Conservation (phyloP, 495 filamentous ascomycete genomes). For the Chaetomium cochliodes region DNA sequence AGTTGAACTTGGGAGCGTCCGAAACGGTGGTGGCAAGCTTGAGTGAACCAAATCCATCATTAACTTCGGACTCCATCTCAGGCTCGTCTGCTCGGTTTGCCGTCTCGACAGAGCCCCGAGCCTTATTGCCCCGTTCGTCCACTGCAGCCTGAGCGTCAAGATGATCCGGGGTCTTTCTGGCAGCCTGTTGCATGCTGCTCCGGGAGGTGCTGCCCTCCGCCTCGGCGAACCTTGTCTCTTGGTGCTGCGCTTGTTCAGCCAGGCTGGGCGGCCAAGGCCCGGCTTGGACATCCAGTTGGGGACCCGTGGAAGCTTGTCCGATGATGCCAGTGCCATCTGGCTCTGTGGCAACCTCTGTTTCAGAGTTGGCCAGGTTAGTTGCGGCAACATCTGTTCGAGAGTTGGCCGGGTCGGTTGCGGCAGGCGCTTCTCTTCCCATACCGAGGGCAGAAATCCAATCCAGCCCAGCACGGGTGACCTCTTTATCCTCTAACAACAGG, state of each 20-base stretch:
- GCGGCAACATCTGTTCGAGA: no score
- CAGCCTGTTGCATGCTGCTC: not conserved
- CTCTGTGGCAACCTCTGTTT: not conserved
- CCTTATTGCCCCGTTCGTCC: not conserved
- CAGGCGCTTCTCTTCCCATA: not conserved
- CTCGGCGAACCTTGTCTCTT: not conserved
- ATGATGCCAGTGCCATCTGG: not conserved
- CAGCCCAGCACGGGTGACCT: not conserved
- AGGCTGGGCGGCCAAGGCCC: not conserved
- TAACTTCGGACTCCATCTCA: not conserved
- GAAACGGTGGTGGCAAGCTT: not conserved
- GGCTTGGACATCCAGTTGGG: not conserved
- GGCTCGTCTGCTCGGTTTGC: not conserved
- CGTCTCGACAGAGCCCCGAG: not conserved
- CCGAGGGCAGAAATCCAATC: slow-evolving; percentile 21
- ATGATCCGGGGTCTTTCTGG: not conserved
- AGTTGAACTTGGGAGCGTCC: not conserved
- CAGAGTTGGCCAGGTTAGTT: no score
- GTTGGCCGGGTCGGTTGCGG: no score
- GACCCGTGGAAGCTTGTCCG: not conserved
- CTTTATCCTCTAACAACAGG: slow-evolving; percentile 2
- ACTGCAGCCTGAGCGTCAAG: not conserved
- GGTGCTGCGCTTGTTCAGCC: not conserved
- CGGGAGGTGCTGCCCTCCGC: not conserved
- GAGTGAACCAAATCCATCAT: not conserved